Conservation (phyloP, 768 basidiomycete species). For the Tulasnella sp. region DNA sequence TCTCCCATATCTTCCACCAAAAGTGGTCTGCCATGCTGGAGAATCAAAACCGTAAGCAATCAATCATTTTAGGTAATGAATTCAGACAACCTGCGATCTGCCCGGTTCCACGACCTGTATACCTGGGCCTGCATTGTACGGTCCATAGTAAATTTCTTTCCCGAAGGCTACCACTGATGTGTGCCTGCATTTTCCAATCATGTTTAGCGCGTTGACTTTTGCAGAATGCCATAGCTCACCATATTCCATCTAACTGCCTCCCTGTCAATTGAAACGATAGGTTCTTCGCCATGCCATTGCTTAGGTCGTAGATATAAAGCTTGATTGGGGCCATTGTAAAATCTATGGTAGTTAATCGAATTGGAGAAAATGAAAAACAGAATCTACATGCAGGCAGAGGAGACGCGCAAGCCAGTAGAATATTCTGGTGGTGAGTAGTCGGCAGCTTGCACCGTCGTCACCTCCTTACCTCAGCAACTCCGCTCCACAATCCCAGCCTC, state of each 20-base stretch:
- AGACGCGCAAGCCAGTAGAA: slow-evolving; percentile 12
- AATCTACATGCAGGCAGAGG: neutral
- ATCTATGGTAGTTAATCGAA: neutral
- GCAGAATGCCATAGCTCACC: slow-evolving; percentile 38
- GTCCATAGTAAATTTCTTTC: slow-evolving; percentile 80
- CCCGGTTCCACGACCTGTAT: slow-evolving; percentile 65
- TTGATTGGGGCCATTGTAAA: slow-evolving; percentile 41
- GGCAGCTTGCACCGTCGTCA: too few relatives aligned
- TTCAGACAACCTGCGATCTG: slow-evolving; percentile 57
- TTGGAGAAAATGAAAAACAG: neutral
- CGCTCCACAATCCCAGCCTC: neutral
- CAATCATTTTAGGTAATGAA: neutral
- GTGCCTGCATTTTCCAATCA: slow-evolving; percentile 49
- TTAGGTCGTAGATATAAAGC: slow-evolving; percentile 87
- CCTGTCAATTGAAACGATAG: slow-evolving; percentile 76
- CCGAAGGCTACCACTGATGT: slow-evolving; percentile 83
- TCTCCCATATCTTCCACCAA: slow-evolving; percentile 65
- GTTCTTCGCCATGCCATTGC: slow-evolving; percentile 70
- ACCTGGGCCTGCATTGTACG: slow-evolving; percentile 35
- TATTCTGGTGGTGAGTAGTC: neutral
- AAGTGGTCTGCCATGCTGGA: slow-evolving; percentile 63
- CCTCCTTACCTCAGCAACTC: too few relatives aligned
- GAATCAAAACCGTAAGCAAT: neutral
- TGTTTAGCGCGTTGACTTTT: slow-evolving; percentile 5
- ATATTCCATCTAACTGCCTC: slow-evolving; percentile 85